Conservation (phyloP, 768 basidiomycete genomes). For the Termitomyces sp. region DNA sequence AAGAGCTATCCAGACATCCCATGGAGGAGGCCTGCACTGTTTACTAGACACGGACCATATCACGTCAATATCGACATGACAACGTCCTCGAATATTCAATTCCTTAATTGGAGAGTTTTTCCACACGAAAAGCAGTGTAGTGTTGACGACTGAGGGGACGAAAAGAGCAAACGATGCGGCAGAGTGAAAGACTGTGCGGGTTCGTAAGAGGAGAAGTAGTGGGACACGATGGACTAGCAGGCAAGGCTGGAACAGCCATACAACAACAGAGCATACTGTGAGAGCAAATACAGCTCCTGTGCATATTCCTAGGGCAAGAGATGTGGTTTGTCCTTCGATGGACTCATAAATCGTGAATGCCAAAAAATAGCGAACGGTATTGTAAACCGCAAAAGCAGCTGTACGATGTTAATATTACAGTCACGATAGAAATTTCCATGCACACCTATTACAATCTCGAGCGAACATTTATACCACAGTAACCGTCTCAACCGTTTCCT, state of each 20-base stretch:
- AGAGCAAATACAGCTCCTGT: conserved; percentile 39
- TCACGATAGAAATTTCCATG: not conserved
- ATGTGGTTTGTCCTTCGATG: conserved; percentile 34
- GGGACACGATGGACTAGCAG: conserved; percentile 29
- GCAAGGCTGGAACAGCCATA: conserved; percentile 37
- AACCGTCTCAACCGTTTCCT: conserved; percentile 27
- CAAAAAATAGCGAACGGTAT: conserved; percentile 60
- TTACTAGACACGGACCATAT: conserved; percentile 49
- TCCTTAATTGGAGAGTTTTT: conserved; percentile 33
- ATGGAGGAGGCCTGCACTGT: conserved; percentile 31
- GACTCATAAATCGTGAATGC: conserved; percentile 46
- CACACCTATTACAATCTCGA: conserved; percentile 39
- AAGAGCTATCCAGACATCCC: conserved; percentile 54
- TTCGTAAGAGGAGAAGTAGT: conserved; percentile 26
- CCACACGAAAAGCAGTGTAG: conserved; percentile 55
- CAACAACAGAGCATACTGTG: conserved; percentile 30
- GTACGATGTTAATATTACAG: not conserved
- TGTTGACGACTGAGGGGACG: conserved; percentile 50
- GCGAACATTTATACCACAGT: conserved; percentile 20
- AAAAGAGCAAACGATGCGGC: conserved; percentile 46
- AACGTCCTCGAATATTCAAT: conserved; percentile 40
- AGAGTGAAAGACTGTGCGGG: conserved; percentile 32
- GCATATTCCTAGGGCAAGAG: conserved; percentile 48
- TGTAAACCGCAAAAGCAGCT: conserved; percentile 64
- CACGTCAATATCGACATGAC: conserved; percentile 62